These are phyloP conservation scores for Plasmodium vivax DNA, from an alignment of 169 alveolate species.

Conservation along the genomic window DNA sequence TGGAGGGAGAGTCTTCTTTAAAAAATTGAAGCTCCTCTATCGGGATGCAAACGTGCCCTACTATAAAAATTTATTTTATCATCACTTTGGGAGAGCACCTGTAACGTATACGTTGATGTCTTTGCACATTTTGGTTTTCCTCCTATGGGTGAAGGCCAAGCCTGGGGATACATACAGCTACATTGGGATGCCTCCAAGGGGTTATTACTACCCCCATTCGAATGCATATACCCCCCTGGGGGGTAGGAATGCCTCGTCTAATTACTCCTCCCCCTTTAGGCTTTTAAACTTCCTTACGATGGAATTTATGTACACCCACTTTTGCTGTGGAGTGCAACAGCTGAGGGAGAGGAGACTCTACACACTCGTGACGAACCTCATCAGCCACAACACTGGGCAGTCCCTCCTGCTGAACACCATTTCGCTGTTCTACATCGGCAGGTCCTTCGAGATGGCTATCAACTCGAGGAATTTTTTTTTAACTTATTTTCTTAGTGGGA, in stretches of 20 bases:
- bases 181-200: neutral
- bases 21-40: neutral
- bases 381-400: slow-evolving; percentile 56
- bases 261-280: neutral
- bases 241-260: neutral
- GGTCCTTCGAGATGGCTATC: slow-evolving; percentile 15
- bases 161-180: neutral
- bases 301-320: slow-evolving; percentile 39
- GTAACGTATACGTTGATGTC: slow-evolving; percentile 30
- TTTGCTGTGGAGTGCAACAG: slow-evolving; percentile 32
- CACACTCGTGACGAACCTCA: slow-evolving; percentile 28
- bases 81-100: slow-evolving; percentile 19
- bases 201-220: neutral
- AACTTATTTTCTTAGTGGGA: slow-evolving; percentile 47
- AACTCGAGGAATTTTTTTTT: slow-evolving; percentile 18
- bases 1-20: neutral
- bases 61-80: neutral
- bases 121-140: slow-evolving; percentile 28
- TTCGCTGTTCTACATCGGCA: slow-evolving; percentile 52
- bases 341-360: slow-evolving; percentile 35
- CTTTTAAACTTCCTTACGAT: neutral
- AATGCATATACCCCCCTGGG: neutral
- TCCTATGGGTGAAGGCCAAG: slow-evolving; percentile 32
- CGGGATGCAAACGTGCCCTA: neutral
- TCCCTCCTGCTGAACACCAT: slow-evolving; percentile 51